These are phyloP conservation scores for Opeltia flavorubescens DNA, from an alignment of 495 filamentous ascomycete species.

Conservation along the genomic window DNA sequence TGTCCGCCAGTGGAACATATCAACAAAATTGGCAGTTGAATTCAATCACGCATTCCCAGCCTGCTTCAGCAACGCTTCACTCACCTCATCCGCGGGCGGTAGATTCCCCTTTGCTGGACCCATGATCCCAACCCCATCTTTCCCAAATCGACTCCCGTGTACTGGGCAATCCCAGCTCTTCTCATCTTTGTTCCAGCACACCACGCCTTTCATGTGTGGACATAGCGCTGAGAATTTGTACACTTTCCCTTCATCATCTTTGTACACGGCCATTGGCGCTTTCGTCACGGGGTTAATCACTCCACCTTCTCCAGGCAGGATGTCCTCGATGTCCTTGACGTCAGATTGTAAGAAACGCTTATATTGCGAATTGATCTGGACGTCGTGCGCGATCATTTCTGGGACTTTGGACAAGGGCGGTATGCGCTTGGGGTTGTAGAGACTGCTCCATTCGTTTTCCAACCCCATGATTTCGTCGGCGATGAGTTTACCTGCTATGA, in stretches of 20 bases:
- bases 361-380: conserved; percentile 43
- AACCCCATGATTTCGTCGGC: conserved; percentile 38
- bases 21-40: no score
- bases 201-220: conserved; percentile 40
- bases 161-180: conserved; percentile 40
- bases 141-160: conserved; percentile 40
- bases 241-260: conserved; percentile 37
- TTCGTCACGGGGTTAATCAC: conserved; percentile 32
- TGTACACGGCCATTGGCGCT: conserved; percentile 40
- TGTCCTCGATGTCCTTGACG: conserved; percentile 42
- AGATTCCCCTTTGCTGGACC: conserved; percentile 33
- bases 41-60: background rate
- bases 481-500: conserved; percentile 37
- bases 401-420: conserved; percentile 22
- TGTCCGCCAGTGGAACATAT: no score
- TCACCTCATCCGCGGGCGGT: conserved; percentile 11
- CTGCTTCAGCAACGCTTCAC: conserved; percentile 7
- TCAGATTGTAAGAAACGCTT: conserved; percentile 39
- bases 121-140: conserved; percentile 34
- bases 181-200: conserved; percentile 41
- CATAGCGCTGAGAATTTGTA: conserved; percentile 38
- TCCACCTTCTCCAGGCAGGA: conserved; percentile 31
- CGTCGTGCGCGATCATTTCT: conserved; percentile 28
- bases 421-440: conserved; percentile 37
- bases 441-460: conserved; percentile 30